Evolutionary conservation across 768 basidiomycete species (phyloP), one percentile per base, ranked within the genome.

Genomic region (Phlebiopsis flavidoalba): DNA sequence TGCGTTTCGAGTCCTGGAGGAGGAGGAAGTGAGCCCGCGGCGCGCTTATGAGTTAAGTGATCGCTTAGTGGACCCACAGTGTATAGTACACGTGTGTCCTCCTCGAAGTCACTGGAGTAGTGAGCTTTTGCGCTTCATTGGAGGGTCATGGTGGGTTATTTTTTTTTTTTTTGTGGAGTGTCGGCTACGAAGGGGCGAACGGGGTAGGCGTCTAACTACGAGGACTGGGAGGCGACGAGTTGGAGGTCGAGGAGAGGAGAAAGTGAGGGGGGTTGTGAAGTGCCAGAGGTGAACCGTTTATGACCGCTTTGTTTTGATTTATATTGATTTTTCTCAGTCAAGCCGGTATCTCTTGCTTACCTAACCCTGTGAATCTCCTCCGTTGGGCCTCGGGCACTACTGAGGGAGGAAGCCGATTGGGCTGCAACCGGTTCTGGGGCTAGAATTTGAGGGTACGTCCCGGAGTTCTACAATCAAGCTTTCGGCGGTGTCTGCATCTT

Each of bases 121-220:
- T n/a, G 53, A 88, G 78, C 76, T 93, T n/a, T n/a, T 93, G 71
- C 91, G 82, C 73, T 93, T 93, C 70, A 89, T 64, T n/a, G 46
- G 84, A 78, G 89, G n/a, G 91, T 92, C 55, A 64, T 63, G 65
- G 56, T 63, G 55, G 58, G 17, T n/a, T n/a, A n/a, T n/a, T n/a
- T n/a, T n/a, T n/a, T n/a, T n/a, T n/a, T n/a, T n/a, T n/a, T n/a
- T n/a, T n/a, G n/a, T n/a, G 49, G 53, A 51, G 60, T n/a, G 53
- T 48, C 55, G 68, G 58, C 46, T 57, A 46, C 40, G 36, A 64
- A 57, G 59, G 26, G 51, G 35, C 36, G 56, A 47, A 52, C 62
- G 57, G n/a, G 57, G 43, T 52, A 45, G 53, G 21, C 46, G 57
- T 36, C 35, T 22, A 53, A 45, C 35, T 19, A 35, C 8, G 49